Percentiles rank a stretch among this genome's conserved stretches.
Evolutionary conservation across 2,329 filamentous ascomycete genomes (phyloP).

Genomic region (Pyrenophora seminiperda): DNA sequence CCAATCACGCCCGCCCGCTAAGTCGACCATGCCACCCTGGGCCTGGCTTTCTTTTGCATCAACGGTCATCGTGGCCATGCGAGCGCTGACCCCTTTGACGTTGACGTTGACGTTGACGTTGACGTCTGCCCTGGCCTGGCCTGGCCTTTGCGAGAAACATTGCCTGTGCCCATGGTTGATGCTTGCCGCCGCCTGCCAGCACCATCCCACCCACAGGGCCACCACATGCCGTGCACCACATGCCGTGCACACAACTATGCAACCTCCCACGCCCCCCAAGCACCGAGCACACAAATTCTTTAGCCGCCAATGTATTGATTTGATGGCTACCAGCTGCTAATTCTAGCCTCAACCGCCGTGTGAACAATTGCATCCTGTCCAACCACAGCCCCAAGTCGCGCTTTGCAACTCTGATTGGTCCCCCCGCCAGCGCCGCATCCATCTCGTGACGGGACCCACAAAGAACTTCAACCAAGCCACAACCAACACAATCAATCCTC

Average conservation of each 20-base stretch:
- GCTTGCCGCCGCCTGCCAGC: conserved; percentile 1
- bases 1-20: conserved; percentile 5
- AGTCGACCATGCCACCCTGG: neutral
- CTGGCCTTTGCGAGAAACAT: neutral
- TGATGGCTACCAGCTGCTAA: conserved; percentile 16
- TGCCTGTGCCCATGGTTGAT: neutral
- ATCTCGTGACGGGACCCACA: conserved; percentile 18
- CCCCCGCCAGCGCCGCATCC: conserved; percentile 34
- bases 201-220: neutral
- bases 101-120: too few species aligned
- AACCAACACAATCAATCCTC: conserved; percentile 9
- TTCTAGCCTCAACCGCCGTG: conserved; percentile 23
- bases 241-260: too few species aligned
- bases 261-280: conserved; percentile 9
- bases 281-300: neutral
- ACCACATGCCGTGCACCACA: neutral
- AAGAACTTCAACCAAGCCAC: conserved; percentile 20
- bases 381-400: conserved; percentile 31
- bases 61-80: conserved; percentile 10
- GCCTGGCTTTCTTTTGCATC: neutral
- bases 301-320: conserved; percentile 33
- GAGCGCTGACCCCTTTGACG: conserved; percentile 9
- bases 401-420: conserved; percentile 34
- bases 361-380: conserved; percentile 18
- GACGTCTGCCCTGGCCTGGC: neutral